A percentile compares a stretch with the other conserved stretches of the same genome.
Conservation (phyloP, 495 filamentous ascomycete genomes). For the Evansstolkia leycettana region DNA sequence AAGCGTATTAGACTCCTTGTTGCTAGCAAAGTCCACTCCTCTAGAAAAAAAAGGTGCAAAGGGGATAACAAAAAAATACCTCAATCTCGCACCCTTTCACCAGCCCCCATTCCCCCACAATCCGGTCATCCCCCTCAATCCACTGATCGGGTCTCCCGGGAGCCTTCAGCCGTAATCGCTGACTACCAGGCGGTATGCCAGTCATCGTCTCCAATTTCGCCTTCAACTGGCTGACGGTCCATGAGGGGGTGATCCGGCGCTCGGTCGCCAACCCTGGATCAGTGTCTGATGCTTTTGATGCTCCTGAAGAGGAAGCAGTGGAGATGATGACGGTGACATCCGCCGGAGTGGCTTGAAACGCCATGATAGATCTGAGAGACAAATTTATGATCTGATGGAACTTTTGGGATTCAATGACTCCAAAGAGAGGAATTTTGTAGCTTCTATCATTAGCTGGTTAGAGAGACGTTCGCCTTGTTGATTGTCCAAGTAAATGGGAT, state of each 20-base stretch:
- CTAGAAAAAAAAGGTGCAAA: conserved; percentile 3
- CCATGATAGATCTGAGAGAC: conserved; percentile 18
- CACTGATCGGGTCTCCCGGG: conserved; percentile 26
- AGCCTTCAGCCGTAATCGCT: conserved; percentile 45
- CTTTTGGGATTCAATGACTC: no score
- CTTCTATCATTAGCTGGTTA: no score
- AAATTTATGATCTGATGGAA: no score
- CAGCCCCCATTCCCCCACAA: conserved; percentile 27
- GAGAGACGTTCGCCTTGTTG: no score
- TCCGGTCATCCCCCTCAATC: conserved; percentile 22
- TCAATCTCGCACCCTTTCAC: conserved; percentile 32
- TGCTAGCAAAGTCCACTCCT: no score
- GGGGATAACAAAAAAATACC: conserved; percentile 16
- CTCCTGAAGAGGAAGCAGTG: conserved; percentile 47
- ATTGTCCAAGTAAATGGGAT: no score
- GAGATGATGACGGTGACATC: conserved; percentile 80
- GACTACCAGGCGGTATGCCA: conserved; percentile 71
- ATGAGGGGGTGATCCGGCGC: conserved; percentile 81
- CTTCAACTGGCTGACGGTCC: conserved; percentile 81
- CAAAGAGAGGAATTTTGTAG: no score
- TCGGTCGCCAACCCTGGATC: conserved; percentile 69
- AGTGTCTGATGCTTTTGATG: conserved; percentile 50
- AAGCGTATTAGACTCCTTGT: no score
- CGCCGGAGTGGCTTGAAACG: conserved; percentile 45
- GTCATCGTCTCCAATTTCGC: conserved; percentile 87